These are phyloP conservation scores for Starmerella scarabaei DNA, from an alignment of 805 yeast species.

Conservation along the genomic window DNA sequence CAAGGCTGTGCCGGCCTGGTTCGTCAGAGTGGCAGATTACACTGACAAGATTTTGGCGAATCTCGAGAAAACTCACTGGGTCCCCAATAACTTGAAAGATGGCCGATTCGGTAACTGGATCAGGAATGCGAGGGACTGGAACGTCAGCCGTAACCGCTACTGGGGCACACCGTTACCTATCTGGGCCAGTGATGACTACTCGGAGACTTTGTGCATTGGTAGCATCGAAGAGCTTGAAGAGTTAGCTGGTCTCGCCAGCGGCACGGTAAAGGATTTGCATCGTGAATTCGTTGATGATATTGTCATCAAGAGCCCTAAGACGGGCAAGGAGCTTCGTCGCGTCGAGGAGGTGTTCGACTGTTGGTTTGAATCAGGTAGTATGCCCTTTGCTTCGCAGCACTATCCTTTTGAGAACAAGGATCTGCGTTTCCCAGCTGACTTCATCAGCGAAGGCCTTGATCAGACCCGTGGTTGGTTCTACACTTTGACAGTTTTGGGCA, in stretches of 20 bases:
- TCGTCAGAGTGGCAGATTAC: slow-evolving; percentile 75
- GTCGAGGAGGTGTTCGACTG: slow-evolving; percentile 97
- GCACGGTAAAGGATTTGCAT: slow-evolving; percentile 74
- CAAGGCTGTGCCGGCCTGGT: slow-evolving; percentile 98
- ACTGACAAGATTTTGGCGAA: slow-evolving; percentile 81
- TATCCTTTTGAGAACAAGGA: slow-evolving; percentile 87
- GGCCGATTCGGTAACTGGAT: slow-evolving; percentile 97
- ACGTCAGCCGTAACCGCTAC: slow-evolving; percentile 92
- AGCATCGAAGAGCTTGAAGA: slow-evolving; percentile 76
- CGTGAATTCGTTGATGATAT: slow-evolving; percentile 84
- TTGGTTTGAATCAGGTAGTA: slow-evolving; percentile 99
- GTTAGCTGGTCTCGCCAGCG: slow-evolving; percentile 49
- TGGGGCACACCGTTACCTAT: slow-evolving; percentile 99
- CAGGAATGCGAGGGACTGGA: slow-evolving; percentile 98
- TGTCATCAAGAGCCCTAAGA: slow-evolving; percentile 82
- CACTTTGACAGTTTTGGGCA: slow-evolving; percentile 88
- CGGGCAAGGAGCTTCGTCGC: slow-evolving; percentile 79
- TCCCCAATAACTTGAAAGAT: slow-evolving; percentile 78
- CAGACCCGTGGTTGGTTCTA: slow-evolving; percentile 99
- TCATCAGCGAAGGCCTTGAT: slow-evolving; percentile 96
- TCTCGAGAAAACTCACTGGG: slow-evolving; percentile 86
- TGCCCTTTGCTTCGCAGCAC: slow-evolving; percentile 96
- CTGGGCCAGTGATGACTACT: slow-evolving; percentile 90
- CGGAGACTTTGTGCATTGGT: slow-evolving; percentile 88
- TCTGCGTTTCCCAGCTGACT: slow-evolving; percentile 85